phyloP scores from a whole-genome alignment of 2,329 filamentous ascomycete species.

The Hypoxylon rubiginosum region DNA sequence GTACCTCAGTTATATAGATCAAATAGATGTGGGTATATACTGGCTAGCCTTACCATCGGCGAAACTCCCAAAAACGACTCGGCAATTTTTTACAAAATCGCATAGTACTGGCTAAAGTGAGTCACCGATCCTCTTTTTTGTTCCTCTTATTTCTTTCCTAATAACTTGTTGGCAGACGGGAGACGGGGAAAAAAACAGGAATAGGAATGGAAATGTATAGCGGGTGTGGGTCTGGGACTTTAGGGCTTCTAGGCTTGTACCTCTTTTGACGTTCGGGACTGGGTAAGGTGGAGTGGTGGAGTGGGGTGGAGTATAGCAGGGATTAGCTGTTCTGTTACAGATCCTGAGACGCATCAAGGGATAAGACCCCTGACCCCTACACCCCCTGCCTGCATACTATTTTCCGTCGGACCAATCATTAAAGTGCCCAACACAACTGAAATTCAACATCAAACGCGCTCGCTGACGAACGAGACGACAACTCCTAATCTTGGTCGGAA shows the following conservation, averaged over 20 bases:
- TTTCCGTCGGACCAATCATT: constrained; percentile 38
- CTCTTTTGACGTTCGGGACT: constrained; percentile 32
- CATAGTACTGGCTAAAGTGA: not conserved
- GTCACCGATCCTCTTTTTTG: constrained; percentile 7
- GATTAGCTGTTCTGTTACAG: constrained; percentile 40
- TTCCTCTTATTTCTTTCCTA: not conserved
- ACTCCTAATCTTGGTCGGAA: constrained; percentile 36
- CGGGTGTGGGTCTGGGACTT: constrained; percentile 30
- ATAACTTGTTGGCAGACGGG: constrained; percentile 17
- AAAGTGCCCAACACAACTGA: constrained; percentile 41
- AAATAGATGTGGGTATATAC: not conserved
- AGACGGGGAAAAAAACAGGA: constrained; percentile 13
- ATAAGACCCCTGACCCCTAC: constrained; percentile 36
- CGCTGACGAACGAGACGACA: constrained; percentile 54
- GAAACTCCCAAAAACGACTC: not conserved
- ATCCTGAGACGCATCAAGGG: constrained; percentile 43
- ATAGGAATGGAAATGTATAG: constrained; percentile 7
- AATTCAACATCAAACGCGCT: constrained; percentile 61
- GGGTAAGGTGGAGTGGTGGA: constrained; percentile 17
- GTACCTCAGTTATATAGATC: not conserved
- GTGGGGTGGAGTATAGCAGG: constrained; percentile 5
- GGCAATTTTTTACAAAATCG: not conserved
- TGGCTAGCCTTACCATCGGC: not conserved
- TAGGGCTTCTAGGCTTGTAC: constrained; percentile 11
- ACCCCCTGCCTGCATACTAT: constrained; percentile 43